phyloP scores from a whole-genome alignment of 345 rosid genomes.

The Salix viminalis region DNA sequence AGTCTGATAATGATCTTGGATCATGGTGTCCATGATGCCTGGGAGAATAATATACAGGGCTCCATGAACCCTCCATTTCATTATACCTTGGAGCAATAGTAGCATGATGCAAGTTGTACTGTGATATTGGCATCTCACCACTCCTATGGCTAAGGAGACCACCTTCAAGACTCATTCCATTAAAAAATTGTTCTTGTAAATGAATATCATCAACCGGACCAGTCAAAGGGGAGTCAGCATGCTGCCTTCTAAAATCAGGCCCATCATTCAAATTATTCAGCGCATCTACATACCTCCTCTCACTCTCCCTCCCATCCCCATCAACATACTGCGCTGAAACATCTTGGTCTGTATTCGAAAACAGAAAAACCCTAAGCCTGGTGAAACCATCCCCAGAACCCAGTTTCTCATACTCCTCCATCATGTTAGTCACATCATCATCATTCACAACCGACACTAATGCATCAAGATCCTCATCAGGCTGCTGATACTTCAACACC shows the following conservation, averaged over 20 bases:
- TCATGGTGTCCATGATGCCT: conserved; percentile 77
- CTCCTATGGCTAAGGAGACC: conserved; percentile 54
- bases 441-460: conserved; percentile 90
- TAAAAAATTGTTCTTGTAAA: conserved; percentile 42
- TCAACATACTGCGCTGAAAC: conserved; percentile 56
- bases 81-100: conserved; percentile 59
- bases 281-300: conserved; percentile 92
- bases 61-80: conserved; percentile 75
- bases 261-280: conserved; percentile 78
- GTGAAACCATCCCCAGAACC: conserved; percentile 82
- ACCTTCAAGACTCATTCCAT: conserved; percentile 50
- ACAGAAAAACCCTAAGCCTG: conserved; percentile 92
- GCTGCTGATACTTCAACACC: conserved; percentile 87
- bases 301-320: conserved; percentile 77
- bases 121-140: conserved; percentile 49
- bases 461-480: conserved; percentile 99
- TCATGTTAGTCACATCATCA: conserved; percentile 90
- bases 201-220: conserved; percentile 38
- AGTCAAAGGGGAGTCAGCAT: conserved; percentile 47
- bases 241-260: conserved; percentile 56
- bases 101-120: conserved; percentile 50
- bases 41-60: conserved; percentile 78
- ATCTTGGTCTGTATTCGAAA: conserved; percentile 66
- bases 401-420: conserved; percentile 98
- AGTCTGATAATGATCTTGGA: conserved; percentile 54